Conservation (phyloP, 2,329 filamentous ascomycete genomes). For the Fusarium chuoi region DNA sequence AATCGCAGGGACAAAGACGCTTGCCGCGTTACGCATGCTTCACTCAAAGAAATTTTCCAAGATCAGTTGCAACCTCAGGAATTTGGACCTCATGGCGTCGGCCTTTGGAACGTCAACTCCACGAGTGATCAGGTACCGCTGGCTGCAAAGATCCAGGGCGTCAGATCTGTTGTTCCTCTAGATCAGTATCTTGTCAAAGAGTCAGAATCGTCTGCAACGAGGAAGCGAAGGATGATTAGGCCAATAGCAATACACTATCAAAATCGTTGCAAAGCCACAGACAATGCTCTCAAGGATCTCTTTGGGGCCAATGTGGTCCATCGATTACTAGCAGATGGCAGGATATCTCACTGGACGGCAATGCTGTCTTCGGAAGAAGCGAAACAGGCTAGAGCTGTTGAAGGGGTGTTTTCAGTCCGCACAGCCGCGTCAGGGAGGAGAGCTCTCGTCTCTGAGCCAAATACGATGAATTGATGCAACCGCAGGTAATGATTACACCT, state of each 20-base stretch:
- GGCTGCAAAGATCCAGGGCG: not conserved
- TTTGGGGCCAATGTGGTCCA: not conserved
- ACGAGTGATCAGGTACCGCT: not conserved
- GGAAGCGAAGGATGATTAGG: not conserved
- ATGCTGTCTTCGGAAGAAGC: not conserved
- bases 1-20: not conserved
- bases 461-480: fast-evolving
- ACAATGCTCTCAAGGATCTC: not conserved
- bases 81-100: fast-evolving
- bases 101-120: not conserved
- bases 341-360: not conserved
- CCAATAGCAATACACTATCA: not conserved
- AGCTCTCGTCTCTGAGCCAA: fast-evolving
- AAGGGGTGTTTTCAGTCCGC: not conserved
- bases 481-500: not conserved
- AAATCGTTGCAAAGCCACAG: not conserved
- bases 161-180: not conserved
- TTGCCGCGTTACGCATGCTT: not conserved
- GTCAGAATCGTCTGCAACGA: not conserved
- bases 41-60: not conserved
- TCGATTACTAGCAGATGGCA: not conserved
- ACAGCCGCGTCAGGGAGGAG: not conserved
- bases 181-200: not conserved
- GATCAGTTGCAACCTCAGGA: not conserved
- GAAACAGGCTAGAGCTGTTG: not conserved